Evolutionary conservation across 352 stramenopile genomes (phyloP).

Genomic region (Pythium pyrilobum): DNA sequence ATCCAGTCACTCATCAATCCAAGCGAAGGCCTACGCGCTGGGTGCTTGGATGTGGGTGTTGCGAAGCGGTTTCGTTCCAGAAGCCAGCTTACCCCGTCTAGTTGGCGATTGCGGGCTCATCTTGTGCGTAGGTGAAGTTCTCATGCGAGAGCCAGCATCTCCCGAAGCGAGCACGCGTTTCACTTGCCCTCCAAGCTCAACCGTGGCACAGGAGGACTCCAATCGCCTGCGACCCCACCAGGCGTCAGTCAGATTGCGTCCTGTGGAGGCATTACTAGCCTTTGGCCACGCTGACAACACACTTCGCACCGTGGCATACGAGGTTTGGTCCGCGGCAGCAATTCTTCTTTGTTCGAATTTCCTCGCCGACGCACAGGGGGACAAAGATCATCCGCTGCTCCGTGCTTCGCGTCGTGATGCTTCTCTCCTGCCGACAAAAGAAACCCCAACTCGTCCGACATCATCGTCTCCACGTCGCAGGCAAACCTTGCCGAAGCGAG

Average conservation of each 20-base stretch:
- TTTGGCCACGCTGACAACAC: neutral
- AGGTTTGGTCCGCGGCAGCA: neutral
- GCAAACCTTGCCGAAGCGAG: neutral
- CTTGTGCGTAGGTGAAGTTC: neutral
- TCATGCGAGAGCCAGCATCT: neutral
- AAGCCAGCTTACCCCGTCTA: neutral
- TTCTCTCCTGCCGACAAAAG: no score
- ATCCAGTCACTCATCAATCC: neutral
- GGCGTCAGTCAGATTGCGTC: neutral
- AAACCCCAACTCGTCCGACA: neutral
- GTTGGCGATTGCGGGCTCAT: neutral
- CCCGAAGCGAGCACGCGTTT: no score
- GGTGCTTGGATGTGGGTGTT: conserved; percentile 8
- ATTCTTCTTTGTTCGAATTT: no score
- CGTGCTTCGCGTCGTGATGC: no score
- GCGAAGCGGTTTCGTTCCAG: neutral
- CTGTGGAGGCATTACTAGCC: neutral
- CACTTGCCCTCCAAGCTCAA: no score
- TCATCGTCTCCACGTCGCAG: neutral
- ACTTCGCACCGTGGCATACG: neutral
- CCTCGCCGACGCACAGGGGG: no score
- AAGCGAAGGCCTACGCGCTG: neutral
- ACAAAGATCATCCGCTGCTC: no score
- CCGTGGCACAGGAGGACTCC: no score
- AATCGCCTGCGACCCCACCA: no score